These are phyloP conservation scores for Abrus precatorius DNA, from an alignment of 306 rosid genomes.

Conservation along the genomic window DNA sequence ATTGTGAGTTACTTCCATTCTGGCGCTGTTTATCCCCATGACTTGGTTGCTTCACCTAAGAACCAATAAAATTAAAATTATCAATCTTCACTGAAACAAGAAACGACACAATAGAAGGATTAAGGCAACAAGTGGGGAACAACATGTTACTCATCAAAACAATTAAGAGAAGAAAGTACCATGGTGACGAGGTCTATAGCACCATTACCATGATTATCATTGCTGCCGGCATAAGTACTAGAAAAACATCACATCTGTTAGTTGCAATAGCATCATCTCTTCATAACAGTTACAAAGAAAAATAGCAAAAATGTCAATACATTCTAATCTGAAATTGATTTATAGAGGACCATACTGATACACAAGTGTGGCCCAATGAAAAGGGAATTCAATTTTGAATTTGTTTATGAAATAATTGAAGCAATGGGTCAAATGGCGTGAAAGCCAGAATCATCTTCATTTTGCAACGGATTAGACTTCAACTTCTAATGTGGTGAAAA, in stretches of 20 bases:
- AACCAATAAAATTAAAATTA: neutral
- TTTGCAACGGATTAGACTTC: too few relatives aligned
- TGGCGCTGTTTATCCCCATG: slow-evolving; percentile 39
- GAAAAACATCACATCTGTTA: slow-evolving; percentile 42
- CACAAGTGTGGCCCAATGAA: neutral
- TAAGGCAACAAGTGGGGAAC: neutral
- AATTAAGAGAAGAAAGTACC: slow-evolving; percentile 49
- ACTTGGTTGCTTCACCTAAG: slow-evolving; percentile 51
- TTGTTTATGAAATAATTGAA: too few relatives aligned
- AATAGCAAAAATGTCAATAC: neutral
- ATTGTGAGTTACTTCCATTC: slow-evolving; percentile 40
- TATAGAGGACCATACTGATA: too few relatives aligned
- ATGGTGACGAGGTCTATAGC: slow-evolving; percentile 6
- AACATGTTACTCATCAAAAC: slow-evolving; percentile 18
- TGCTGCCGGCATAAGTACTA: slow-evolving; percentile 49
- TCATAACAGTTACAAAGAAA: neutral
- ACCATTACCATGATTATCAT: slow-evolving; percentile 25
- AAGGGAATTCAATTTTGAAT: neutral
- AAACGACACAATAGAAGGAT: neutral
- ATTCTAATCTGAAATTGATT: neutral
- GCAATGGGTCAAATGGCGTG: too few relatives aligned
- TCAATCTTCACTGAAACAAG: slow-evolving; percentile 17
- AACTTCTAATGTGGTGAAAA: too few relatives aligned
- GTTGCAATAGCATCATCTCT: neutral
- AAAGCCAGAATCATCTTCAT: too few relatives aligned